A percentile compares a stretch with the other conserved stretches of the same genome.
Conservation (phyloP, 768 basidiomycete genomes). For the Suillus luteus region DNA sequence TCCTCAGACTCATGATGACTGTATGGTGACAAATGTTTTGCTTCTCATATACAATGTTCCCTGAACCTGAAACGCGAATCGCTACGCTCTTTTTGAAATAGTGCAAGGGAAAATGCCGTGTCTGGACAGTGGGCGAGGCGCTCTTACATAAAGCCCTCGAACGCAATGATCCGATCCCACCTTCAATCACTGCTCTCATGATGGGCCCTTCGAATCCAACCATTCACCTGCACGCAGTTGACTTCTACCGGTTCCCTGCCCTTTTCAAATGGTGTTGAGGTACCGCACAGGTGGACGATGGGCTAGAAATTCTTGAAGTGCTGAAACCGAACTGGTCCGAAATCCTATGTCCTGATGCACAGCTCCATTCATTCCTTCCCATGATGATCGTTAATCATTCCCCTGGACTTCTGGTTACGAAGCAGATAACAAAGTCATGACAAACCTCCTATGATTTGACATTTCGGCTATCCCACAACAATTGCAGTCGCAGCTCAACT, state of each 20-base stretch:
- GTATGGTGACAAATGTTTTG: neutral
- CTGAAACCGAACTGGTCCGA: neutral
- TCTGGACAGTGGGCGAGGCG: conserved; percentile 1
- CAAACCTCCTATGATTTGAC: neutral
- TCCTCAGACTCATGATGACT: neutral
- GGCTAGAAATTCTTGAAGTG: neutral
- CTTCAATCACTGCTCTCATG: neutral
- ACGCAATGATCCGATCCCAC: neutral
- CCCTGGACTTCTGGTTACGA: neutral
- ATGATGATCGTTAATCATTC: neutral
- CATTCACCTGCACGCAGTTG: neutral
- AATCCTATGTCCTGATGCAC: neutral
- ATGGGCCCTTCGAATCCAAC: neutral
- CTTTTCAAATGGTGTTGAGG: neutral
- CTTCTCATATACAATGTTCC: neutral
- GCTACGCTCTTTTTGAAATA: neutral
- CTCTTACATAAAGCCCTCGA: neutral
- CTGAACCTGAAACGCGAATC: neutral
- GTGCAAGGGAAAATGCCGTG: neutral
- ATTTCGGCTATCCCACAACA: neutral
- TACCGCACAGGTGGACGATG: neutral
- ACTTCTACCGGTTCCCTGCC: neutral
- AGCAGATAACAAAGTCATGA: neutral
- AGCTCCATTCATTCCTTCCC: neutral
- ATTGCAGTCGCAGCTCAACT: neutral